Conservation (phyloP, 495 filamentous ascomycete species). For the Articulospora tetracladia region DNA sequence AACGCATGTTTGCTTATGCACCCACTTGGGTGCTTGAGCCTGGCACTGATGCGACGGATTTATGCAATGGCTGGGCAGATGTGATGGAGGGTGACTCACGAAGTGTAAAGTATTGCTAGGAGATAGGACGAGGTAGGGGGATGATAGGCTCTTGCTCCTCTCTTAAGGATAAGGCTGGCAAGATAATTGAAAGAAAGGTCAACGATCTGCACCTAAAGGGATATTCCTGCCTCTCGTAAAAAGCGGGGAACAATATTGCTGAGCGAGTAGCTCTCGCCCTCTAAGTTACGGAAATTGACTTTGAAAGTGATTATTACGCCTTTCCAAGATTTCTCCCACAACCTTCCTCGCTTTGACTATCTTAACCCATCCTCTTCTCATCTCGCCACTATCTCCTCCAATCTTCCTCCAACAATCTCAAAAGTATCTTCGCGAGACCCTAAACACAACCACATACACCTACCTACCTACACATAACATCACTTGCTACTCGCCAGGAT, state of each 20-base stretch:
- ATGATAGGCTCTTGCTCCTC: background rate
- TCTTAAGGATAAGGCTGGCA: background rate
- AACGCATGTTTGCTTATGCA: background rate
- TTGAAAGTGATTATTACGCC: background rate
- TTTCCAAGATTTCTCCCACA: background rate
- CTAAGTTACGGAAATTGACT: background rate
- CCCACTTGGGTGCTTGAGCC: too few species aligned
- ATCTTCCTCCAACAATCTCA: conserved; percentile 12
- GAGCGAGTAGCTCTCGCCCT: background rate
- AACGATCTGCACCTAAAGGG: background rate
- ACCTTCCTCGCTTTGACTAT: background rate
- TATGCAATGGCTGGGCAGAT: conserved; percentile 7
- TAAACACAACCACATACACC: background rate
- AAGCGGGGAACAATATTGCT: background rate
- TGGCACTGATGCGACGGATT: background rate
- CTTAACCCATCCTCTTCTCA: background rate
- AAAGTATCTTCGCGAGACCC: conserved; percentile 12
- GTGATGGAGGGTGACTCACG: conserved; percentile 1
- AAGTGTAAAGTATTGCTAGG: background rate
- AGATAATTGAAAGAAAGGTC: background rate
- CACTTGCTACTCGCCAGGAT: background rate
- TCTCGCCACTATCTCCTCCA: conserved; percentile 20
- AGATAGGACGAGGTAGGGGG: background rate
- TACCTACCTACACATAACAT: background rate
- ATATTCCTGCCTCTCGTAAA: background rate